A percentile compares a stretch with the other conserved stretches of the same genome.
Evolutionary conservation across 768 basidiomycete species (phyloP).

Genomic region (Boletus patriciae): DNA sequence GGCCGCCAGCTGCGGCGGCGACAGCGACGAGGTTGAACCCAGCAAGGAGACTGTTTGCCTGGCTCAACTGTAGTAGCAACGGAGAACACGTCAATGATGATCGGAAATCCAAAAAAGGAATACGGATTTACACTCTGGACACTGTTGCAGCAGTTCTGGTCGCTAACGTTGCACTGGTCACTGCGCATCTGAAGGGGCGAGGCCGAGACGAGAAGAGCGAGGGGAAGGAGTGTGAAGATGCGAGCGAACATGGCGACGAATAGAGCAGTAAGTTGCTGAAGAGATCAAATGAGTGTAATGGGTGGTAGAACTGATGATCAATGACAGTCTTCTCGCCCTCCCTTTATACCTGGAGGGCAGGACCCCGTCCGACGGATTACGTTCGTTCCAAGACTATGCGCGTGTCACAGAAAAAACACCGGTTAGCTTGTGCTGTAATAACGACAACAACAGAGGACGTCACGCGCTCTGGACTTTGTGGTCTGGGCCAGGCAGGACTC

Average conservation of each 20-base stretch:
- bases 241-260: conserved; percentile 17
- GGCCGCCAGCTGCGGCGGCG: background rate
- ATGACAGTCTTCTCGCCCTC: background rate
- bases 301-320: background rate
- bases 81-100: background rate
- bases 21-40: background rate
- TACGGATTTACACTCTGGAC: background rate
- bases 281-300: background rate
- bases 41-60: background rate
- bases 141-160: conserved; percentile 12
- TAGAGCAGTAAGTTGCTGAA: background rate
- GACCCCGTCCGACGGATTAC: conserved; percentile 6
- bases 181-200: conserved; percentile 2
- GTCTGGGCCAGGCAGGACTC: background rate
- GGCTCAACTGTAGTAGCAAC: background rate
- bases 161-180: conserved; percentile 1
- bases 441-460: no score
- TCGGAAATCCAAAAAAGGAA: background rate
- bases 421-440: conserved; percentile 4
- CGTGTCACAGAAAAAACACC: background rate
- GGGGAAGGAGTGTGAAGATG: conserved; percentile 16
- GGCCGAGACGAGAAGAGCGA: conserved; percentile 18
- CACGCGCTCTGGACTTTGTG: background rate
- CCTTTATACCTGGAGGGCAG: conserved; percentile 14
- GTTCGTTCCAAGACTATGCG: background rate